Percentiles rank a stretch among this genome's conserved stretches.
Conservation (phyloP, 805 yeast species). For the Ascoidea tarda region DNA sequence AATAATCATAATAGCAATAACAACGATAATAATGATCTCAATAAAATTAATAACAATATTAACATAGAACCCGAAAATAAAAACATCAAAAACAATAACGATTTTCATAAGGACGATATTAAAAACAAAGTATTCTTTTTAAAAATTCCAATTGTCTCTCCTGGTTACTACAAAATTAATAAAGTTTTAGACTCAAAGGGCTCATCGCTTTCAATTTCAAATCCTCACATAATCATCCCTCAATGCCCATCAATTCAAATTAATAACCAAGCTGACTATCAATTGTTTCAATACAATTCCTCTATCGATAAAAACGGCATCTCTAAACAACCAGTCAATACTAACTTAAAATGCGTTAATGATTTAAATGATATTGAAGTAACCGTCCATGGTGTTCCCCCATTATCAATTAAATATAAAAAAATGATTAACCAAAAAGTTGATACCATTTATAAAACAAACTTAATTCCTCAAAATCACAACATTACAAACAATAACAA, state of each 20-base stretch:
- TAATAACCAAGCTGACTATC: conserved; percentile 7
- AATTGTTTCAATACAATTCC: not conserved
- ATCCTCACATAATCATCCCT: conserved; percentile 52
- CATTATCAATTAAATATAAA: conserved; percentile 45
- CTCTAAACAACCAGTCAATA: conserved; percentile 17
- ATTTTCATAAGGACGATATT: not conserved
- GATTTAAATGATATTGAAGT: conserved; percentile 37
- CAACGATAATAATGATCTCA: no score
- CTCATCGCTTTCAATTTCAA: conserved; percentile 43
- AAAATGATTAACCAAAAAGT: conserved; percentile 25
- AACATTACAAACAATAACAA: no score
- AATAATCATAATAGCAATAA: no score
- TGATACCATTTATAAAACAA: conserved; percentile 24
- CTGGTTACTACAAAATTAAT: conserved; percentile 67
- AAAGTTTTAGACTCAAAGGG: conserved; percentile 56
- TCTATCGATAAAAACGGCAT: not conserved
- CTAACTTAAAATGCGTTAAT: conserved; percentile 47
- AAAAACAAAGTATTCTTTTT: conserved; percentile 20
- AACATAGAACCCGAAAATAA: no score
- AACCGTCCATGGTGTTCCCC: conserved; percentile 63
- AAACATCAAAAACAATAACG: no score
- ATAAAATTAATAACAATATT: no score
- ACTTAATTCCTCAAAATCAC: conserved; percentile 30
- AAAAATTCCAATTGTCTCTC: conserved; percentile 46
- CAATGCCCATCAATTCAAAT: conserved; percentile 60